Evolutionary conservation across 2,329 filamentous ascomycete genomes (phyloP), one percentile per base, ranked within the genome.

Genomic region (Beauveria varroae): DNA sequence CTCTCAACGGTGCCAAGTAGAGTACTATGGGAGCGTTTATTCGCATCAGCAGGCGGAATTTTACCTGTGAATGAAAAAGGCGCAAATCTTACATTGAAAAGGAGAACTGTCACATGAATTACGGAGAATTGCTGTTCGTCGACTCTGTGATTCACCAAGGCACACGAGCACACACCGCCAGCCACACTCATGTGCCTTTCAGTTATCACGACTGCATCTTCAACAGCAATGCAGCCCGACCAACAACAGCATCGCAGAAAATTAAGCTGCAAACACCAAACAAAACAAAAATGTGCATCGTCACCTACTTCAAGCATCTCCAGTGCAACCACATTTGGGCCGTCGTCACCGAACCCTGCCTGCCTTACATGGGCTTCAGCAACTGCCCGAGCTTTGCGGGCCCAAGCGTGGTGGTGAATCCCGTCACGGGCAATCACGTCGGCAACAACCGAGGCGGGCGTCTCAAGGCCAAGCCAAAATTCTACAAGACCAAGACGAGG

Each of bases 321-420:
- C 66, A 65, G 62, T 85, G 82, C 75, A 72, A 73, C 12, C 82
- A 83, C 73, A 76, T 74, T 65, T 85, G 82, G 82, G 74, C 79
- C 47, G 68, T 76, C 63, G 74, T 85, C 66, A 70, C 69, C 3
- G 64, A 71, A 50, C 76, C 79, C 6, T 85, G 82, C 72, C 73
- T 67, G 4, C 79, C 79, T 0, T 77, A 77, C 14, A 74, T 75
- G 69, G 80, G 81, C 63, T 84, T 85, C 71, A 71, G 69, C 62
- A 79, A 71, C 30, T 85, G 82, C 70, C 67, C 71, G 0, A 64
- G 61, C 43, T 79, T 83, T 64, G 69, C 72, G 59, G 72, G 74
- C 65, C 74, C 75, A 57, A 62, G 66, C 24, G 64, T 56, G 30
- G 59, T 59, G 44, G 67, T 68, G 37, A 44, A 44, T 12, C 59